phyloP scores from a whole-genome alignment of 1,139 yeast genomes.

The Protomyces inundatus region DNA sequence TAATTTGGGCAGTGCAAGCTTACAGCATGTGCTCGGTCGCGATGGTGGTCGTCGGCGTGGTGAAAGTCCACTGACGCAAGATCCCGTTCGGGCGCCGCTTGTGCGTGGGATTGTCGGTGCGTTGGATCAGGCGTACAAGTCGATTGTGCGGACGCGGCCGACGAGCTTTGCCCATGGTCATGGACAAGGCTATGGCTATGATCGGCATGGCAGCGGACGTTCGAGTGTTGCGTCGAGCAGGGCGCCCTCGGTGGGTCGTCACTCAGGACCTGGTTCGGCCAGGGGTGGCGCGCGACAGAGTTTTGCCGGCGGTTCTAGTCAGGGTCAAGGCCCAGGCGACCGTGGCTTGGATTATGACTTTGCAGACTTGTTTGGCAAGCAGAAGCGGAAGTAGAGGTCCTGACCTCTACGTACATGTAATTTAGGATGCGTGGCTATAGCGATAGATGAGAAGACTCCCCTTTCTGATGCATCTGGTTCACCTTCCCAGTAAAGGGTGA shows the following conservation, averaged over 20 bases:
- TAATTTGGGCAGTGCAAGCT: conserved; percentile 11
- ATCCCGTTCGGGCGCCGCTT: conserved; percentile 10
- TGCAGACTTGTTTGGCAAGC: neutral
- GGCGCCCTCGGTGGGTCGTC: no score
- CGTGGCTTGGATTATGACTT: neutral
- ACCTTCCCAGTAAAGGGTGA: no score
- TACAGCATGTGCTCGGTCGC: neutral
- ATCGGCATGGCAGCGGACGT: no score
- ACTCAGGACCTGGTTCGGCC: no score
- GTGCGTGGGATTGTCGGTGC: conserved; percentile 9
- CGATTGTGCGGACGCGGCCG: neutral
- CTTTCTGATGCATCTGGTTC: no score
- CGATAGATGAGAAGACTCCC: no score
- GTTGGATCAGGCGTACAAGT: neutral
- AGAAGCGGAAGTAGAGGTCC: neutral
- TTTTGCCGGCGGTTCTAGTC: no score
- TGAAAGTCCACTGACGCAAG: conserved; percentile 2
- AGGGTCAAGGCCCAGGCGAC: no score
- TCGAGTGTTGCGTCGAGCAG: no score
- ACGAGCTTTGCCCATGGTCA: neutral
- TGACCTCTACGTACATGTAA: no score
- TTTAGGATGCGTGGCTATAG: no score
- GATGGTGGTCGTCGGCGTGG: neutral
- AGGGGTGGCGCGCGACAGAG: no score
- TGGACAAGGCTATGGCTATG: neutral